Conservation (phyloP, 352 stramenopile species). For the Peronospora destructor region DNA sequence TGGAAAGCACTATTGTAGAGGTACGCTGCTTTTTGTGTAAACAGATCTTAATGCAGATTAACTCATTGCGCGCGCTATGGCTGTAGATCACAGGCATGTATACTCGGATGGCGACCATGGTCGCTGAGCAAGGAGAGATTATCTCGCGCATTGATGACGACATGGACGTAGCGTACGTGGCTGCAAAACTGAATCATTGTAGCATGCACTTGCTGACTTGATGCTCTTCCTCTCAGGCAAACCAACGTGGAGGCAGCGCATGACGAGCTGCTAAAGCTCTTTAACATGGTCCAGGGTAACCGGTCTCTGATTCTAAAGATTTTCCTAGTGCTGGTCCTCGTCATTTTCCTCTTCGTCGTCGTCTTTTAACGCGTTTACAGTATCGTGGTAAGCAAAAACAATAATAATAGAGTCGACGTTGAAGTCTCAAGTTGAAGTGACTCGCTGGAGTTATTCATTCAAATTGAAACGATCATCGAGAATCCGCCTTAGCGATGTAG, state of each 20-base stretch:
- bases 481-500: too few relatives aligned
- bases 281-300: conserved; percentile 77
- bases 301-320: conserved; percentile 83
- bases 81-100: conserved; percentile 81
- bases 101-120: conserved; percentile 78
- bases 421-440: background rate
- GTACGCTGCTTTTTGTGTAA: conserved; percentile 20
- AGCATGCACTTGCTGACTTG: conserved; percentile 8
- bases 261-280: conserved; percentile 75
- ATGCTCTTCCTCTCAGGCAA: conserved; percentile 32
- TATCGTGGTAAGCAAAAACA: background rate
- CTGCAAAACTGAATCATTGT: background rate
- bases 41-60: background rate
- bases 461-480: too few relatives aligned
- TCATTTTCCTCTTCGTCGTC: conserved; percentile 84
- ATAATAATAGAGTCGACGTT: background rate
- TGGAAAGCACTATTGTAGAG: conserved; percentile 82
- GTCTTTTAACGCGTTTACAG: conserved; percentile 40
- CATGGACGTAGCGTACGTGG: conserved; percentile 80
- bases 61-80: background rate
- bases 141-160: conserved; percentile 81
- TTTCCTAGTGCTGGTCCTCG: conserved; percentile 71
- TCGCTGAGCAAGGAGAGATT: conserved; percentile 72
- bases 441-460: too few relatives aligned
- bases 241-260: conserved; percentile 68